Base-by-base conservation (phyloP, 2,329 filamentous ascomycete species). In the Fonsecaea multimorphosa region DNA sequence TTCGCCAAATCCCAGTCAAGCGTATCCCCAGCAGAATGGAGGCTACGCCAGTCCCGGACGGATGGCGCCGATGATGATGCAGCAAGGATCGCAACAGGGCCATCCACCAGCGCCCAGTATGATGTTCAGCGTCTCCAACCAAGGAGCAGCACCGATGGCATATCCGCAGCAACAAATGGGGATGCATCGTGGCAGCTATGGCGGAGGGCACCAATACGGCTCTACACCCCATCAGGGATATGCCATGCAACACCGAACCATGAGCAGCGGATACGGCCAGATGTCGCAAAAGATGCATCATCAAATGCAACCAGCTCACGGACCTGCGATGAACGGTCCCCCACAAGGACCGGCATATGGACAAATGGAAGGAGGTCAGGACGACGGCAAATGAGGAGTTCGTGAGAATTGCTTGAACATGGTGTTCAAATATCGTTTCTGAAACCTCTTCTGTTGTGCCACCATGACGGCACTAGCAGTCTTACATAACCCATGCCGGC, bases 1-100 rank as follows among this genome's bases (percentile, higher is more conserved):
- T 76, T 89, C 92, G 22, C 87, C 87, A n/a, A 88, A 86, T 74
- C 76, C 91, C 80, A 79, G 91, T 81, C 84, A 93, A 86, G 83
- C 89, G 78, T 87, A 87, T 69, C 84, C 85, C 38, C 83, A 83
- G 51, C 82, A 83, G 72, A 78, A 74, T 53, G 78, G 77, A 22
- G 92, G 92, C 16, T 97, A 91, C 74, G 91, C 92, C n/a, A 97
- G 94, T 75, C 94, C 94, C 0, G 89, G 92, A 63, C 87, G 93
- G 55, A 88, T 89, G 22, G 92, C 95, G 12, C 89, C 92, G 1
- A 92, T 96, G 89, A 98, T 98, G 94, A 91, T 89, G 73, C 93
- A 93, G 71, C 92, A 97, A 79, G 92, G 92, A 62, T 97, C 93
- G 31, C 94, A 97, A 74, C 93, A 96, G 77, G 93, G 93, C 46